Conservation (phyloP, 2,329 filamentous ascomycete genomes). For the Phyllosticta capitalensis region DNA sequence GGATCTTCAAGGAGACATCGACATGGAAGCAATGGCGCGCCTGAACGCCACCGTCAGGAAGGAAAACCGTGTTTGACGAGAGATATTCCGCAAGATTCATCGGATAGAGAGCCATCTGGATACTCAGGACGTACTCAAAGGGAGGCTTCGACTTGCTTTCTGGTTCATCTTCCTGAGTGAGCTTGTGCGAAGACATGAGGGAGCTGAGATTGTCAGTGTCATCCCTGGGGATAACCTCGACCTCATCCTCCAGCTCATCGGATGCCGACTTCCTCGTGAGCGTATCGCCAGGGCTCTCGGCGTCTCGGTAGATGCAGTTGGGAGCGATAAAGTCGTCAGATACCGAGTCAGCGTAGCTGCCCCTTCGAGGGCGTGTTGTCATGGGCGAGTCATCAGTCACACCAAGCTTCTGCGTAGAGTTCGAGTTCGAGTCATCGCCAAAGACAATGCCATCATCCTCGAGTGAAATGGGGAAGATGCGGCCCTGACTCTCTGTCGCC, state of each 20-base stretch:
- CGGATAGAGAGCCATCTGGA: constrained; percentile 60
- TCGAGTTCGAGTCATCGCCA: constrained; percentile 15
- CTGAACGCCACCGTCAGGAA: constrained; percentile 23
- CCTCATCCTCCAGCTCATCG: constrained; percentile 35
- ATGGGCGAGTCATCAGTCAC: background rate
- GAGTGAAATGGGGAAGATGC: background rate
- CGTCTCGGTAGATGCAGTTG: background rate
- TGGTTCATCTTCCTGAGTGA: background rate
- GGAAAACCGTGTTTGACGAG: constrained; percentile 17
- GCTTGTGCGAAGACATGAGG: background rate
- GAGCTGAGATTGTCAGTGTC: background rate
- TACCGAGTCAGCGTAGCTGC: constrained; percentile 22
- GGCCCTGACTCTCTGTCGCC: background rate
- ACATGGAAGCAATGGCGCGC: constrained; percentile 54
- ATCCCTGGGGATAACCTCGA: constrained; percentile 37
- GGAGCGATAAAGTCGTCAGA: constrained; percentile 25
- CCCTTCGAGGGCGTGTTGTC: background rate
- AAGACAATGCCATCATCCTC: constrained; percentile 13
- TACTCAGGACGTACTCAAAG: constrained; percentile 28
- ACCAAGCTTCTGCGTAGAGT: constrained; percentile 6
- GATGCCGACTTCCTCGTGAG: background rate
- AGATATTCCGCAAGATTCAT: constrained; percentile 53
- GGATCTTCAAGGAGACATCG: constrained; percentile 45
- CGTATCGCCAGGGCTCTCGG: background rate
- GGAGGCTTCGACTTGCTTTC: background rate